Percentiles rank a stretch among this genome's conserved stretches.
Conservation (phyloP, 345 rosid genomes). For the Syzygium aromaticum region DNA sequence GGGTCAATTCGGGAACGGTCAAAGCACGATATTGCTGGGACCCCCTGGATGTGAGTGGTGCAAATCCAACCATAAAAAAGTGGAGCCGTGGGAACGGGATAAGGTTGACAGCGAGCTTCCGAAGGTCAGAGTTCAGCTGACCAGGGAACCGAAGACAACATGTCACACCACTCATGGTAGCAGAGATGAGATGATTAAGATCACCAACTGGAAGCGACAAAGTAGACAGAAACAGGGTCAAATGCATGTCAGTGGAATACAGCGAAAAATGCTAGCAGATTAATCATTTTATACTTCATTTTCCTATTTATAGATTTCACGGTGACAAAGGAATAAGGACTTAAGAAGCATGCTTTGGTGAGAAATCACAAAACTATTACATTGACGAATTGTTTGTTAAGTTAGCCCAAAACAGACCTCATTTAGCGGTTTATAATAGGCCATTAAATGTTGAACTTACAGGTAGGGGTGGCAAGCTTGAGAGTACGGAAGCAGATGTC, state of each 20-base stretch:
- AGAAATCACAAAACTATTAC: background rate
- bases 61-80: constrained; percentile 11
- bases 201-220: constrained; percentile 3
- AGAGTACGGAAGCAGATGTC: constrained; percentile 12
- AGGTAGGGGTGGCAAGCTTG: constrained; percentile 10
- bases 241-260: background rate
- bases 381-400: background rate
- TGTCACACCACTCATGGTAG: constrained; percentile 13
- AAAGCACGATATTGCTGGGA: constrained; percentile 9
- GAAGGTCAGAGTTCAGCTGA: constrained; percentile 9
- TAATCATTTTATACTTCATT: background rate
- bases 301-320: background rate
- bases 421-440: background rate
- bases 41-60: constrained; percentile 8
- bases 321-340: background rate
- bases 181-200: constrained; percentile 9
- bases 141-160: constrained; percentile 13
- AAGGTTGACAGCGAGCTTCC: constrained; percentile 7
- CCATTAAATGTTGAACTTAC: background rate
- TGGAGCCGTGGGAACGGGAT: constrained; percentile 11
- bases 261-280: background rate
- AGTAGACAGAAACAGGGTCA: background rate
- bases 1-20: constrained; percentile 7
- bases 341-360: background rate
- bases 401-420: background rate